Evolutionary conservation across 2,329 filamentous ascomycete genomes (phyloP).

Genomic region (Trichoderma pleuroti): DNA sequence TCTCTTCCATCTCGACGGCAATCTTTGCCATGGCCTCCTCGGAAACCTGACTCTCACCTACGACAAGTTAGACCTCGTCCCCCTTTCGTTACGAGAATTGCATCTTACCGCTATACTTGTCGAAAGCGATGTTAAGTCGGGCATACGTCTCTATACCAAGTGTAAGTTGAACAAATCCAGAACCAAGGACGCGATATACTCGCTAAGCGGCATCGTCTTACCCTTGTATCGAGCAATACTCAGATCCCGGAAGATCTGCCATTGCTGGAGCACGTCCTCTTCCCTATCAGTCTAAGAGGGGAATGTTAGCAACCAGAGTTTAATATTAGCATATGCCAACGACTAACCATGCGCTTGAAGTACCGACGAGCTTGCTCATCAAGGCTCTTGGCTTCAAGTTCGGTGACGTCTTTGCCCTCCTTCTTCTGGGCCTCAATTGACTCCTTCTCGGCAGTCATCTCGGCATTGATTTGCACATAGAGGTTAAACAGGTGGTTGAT

Average conservation of each 20-base stretch:
- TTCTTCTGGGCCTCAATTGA: slow-evolving; percentile 55
- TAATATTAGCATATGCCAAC: neutral
- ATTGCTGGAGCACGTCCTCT: slow-evolving; percentile 55
- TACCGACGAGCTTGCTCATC: slow-evolving; percentile 73
- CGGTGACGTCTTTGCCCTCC: slow-evolving; percentile 47
- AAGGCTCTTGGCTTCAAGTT: slow-evolving; percentile 52
- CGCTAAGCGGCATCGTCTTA: neutral
- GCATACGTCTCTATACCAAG: slow-evolving; percentile 54
- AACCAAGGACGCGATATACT: neutral
- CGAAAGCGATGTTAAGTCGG: slow-evolving; percentile 67
- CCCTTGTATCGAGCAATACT: slow-evolving; percentile 63
- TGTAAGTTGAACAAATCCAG: neutral
- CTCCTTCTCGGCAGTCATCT: slow-evolving; percentile 65
- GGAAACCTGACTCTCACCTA: slow-evolving; percentile 70
- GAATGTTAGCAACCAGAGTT: neutral
- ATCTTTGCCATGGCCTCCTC: slow-evolving; percentile 63
- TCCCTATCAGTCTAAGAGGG: slow-evolving; percentile 55
- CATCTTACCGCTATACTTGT: slow-evolving; percentile 51
- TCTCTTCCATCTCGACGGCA: slow-evolving; percentile 59
- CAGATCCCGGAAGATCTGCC: slow-evolving; percentile 63
- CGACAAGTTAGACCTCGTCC: slow-evolving; percentile 29
- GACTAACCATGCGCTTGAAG: slow-evolving; percentile 59
- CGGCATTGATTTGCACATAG: slow-evolving; percentile 72
- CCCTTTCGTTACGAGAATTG: neutral
- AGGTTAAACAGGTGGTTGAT: slow-evolving; percentile 81